phyloP scores from a whole-genome alignment of 1,284 basidiomycete genomes.

The Taiwanofungus camphoratus region DNA sequence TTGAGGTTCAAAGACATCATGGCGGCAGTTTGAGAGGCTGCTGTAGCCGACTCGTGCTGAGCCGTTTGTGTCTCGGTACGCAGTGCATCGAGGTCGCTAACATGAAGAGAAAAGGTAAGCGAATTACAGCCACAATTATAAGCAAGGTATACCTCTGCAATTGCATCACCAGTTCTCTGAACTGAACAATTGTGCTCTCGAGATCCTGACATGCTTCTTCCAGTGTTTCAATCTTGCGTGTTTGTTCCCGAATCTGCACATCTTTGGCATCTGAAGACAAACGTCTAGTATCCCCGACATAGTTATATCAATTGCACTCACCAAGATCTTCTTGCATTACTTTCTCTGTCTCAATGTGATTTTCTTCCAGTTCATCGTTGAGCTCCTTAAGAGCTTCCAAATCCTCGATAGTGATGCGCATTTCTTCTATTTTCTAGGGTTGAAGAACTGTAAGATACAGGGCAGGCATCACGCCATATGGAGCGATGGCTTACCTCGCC shows the following conservation, averaged over 20 bases:
- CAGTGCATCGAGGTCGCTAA: constrained; percentile 77
- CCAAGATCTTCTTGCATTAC: constrained; percentile 88
- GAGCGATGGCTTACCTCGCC: constrained; percentile 57
- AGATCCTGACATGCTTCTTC: constrained; percentile 82
- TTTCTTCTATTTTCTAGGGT: constrained; percentile 88
- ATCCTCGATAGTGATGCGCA: constrained; percentile 93
- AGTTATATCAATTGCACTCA: constrained; percentile 30
- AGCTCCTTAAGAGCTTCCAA: constrained; percentile 94
- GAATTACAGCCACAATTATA: not conserved
- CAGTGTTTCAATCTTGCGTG: constrained; percentile 56
- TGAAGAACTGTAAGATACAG: not conserved
- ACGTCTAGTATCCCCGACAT: not conserved
- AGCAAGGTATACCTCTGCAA: constrained; percentile 61
- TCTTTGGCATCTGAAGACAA: constrained; percentile 61
- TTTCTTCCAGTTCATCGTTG: constrained; percentile 96
- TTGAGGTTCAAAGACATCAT: constrained; percentile 92
- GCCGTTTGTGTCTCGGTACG: constrained; percentile 81
- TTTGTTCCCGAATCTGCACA: constrained; percentile 61
- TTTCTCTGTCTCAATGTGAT: constrained; percentile 92
- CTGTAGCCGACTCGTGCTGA: constrained; percentile 72
- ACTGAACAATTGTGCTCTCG: constrained; percentile 83
- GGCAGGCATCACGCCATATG: not conserved
- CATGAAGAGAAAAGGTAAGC: constrained; percentile 1
- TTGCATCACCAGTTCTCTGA: constrained; percentile 83
- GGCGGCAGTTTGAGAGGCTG: constrained; percentile 71